phyloP scores from a whole-genome alignment of 2,329 filamentous ascomycete species.

The Camptophora hylomeconis region DNA sequence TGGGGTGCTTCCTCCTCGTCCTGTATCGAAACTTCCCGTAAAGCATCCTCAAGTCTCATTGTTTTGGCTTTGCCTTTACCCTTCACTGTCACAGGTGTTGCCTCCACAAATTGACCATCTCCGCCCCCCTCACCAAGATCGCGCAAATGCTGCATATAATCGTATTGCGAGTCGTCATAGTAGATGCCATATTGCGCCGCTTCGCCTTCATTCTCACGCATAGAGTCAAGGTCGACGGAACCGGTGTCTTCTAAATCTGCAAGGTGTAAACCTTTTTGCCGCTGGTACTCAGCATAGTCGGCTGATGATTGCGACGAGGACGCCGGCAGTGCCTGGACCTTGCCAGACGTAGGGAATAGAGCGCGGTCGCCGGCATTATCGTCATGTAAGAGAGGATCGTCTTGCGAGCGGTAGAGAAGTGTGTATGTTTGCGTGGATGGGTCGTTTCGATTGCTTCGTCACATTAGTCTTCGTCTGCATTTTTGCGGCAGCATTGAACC shows the following conservation, averaged over 20 bases:
- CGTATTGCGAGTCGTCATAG: slow-evolving; percentile 89
- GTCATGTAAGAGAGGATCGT: slow-evolving; percentile 95
- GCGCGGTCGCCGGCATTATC: slow-evolving; percentile 78
- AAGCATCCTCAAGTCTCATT: slow-evolving; percentile 73
- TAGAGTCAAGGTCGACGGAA: slow-evolving; percentile 52
- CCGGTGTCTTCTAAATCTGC: slow-evolving; percentile 54
- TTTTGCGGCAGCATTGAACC: too few species aligned
- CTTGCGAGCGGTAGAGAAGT: slow-evolving; percentile 89
- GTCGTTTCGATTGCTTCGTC: slow-evolving; percentile 69
- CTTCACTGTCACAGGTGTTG: slow-evolving; percentile 40
- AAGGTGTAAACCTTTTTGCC: slow-evolving; percentile 45
- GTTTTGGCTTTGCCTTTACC: slow-evolving; percentile 57
- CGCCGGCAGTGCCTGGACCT: slow-evolving; percentile 21
- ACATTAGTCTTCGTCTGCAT: too few species aligned
- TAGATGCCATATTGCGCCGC: slow-evolving; percentile 88
- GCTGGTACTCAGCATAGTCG: slow-evolving; percentile 23
- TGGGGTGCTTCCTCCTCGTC: slow-evolving; percentile 34
- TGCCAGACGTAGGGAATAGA: slow-evolving; percentile 50
- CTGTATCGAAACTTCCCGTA: slow-evolving; percentile 45
- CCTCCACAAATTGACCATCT: slow-evolving; percentile 72
- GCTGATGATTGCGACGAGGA: slow-evolving; percentile 17
- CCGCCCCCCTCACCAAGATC: slow-evolving; percentile 62
- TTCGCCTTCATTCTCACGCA: slow-evolving; percentile 87
- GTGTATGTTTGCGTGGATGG: slow-evolving; percentile 67
- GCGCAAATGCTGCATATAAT: slow-evolving; percentile 98